phyloP scores from a whole-genome alignment of 2,329 filamentous ascomycete species.

The Calycina marina region DNA sequence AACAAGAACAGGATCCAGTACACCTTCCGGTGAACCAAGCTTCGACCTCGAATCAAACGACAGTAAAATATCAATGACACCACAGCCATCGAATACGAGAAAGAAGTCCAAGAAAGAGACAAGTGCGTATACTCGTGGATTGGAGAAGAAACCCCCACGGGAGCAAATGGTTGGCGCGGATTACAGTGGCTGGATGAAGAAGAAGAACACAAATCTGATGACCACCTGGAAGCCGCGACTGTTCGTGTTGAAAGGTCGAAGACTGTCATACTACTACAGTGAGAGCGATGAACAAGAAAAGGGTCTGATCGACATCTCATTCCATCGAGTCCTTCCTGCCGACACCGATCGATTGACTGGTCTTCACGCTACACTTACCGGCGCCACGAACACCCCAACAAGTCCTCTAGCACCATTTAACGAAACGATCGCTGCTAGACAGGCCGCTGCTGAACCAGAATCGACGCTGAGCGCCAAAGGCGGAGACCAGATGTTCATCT shows the following conservation, averaged over 20 bases:
- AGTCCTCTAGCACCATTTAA: slow-evolving; percentile 32
- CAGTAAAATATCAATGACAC: slow-evolving; percentile 34
- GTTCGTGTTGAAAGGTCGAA: slow-evolving; percentile 85
- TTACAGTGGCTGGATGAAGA: slow-evolving; percentile 99
- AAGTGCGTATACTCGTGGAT: slow-evolving; percentile 78
- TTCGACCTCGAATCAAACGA: slow-evolving; percentile 69
- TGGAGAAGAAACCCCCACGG: slow-evolving; percentile 65
- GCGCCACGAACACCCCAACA: slow-evolving; percentile 55
- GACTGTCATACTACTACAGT: slow-evolving; percentile 90
- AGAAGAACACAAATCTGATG: slow-evolving; percentile 92
- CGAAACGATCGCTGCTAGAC: slow-evolving; percentile 28
- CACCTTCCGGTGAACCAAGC: slow-evolving; percentile 50
- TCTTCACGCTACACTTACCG: slow-evolving; percentile 81
- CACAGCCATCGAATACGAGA: slow-evolving; percentile 30
- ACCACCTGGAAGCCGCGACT: slow-evolving; percentile 93
- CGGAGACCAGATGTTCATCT: slow-evolving; percentile 77
- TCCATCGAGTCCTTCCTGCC: slow-evolving; percentile 88
- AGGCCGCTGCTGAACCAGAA: slow-evolving; percentile 27
- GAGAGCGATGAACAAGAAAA: slow-evolving; percentile 87
- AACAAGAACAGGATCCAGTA: slow-evolving; percentile 62
- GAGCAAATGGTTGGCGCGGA: slow-evolving; percentile 80
- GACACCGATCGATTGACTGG: slow-evolving; percentile 84
- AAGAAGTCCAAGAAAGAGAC: slow-evolving; percentile 87
- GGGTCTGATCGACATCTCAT: slow-evolving; percentile 93
- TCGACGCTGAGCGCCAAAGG: slow-evolving; percentile 22